Evolutionary conservation across 169 alveolate genomes (phyloP).

Genomic region (Plasmodium yoelii): DNA sequence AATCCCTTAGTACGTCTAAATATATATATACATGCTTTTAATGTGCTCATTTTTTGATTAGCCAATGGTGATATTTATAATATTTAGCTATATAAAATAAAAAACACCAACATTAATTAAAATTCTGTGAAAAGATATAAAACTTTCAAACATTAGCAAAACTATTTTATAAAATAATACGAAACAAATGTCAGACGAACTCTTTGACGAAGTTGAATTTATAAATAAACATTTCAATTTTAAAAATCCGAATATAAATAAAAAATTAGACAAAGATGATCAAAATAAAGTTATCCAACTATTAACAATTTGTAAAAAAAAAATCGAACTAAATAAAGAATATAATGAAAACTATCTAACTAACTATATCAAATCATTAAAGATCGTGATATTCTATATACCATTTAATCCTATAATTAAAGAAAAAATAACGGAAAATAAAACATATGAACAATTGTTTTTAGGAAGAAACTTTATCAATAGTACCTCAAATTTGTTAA

Average conservation of each 20-base stretch:
- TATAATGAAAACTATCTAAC: constrained; percentile 1
- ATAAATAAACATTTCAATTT: constrained; percentile 47
- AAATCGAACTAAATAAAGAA: constrained; percentile 27
- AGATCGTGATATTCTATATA: constrained; percentile 38
- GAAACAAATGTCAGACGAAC: constrained; percentile 21
- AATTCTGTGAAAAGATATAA: too few species aligned
- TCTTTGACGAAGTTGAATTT: constrained; percentile 27
- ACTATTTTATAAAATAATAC: neutral
- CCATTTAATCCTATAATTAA: constrained; percentile 52
- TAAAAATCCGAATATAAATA: constrained; percentile 5
- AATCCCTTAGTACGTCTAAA: too few species aligned
- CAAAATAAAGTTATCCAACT: constrained; percentile 34
- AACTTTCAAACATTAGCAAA: neutral
- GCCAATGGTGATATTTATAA: too few species aligned
- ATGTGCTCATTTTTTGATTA: too few species aligned
- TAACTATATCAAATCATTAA: constrained; percentile 47
- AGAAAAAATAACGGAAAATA: constrained; percentile 59
- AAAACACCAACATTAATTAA: too few species aligned
- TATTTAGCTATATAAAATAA: too few species aligned
- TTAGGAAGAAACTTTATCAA: constrained; percentile 11
- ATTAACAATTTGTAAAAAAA: constrained; percentile 9
- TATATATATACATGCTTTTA: too few species aligned
- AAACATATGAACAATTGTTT: constrained; percentile 24
- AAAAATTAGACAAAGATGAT: constrained; percentile 60
- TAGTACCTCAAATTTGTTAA: neutral